Conservation (phyloP, 148 eudicot genomes). For the Heliosperma pusillum region DNA sequence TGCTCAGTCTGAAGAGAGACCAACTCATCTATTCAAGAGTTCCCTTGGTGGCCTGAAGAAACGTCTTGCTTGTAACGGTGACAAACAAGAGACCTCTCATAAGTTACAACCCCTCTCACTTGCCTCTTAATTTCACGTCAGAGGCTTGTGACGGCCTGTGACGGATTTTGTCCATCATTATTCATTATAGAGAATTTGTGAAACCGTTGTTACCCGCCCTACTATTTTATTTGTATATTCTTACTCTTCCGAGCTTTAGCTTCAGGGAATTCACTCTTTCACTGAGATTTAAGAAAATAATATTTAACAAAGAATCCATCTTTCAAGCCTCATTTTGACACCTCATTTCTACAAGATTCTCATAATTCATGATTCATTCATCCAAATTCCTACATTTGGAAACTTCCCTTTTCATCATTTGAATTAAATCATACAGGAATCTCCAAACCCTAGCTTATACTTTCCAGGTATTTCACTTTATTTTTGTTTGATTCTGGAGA, state of each 20-base stretch:
- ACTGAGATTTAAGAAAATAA: neutral
- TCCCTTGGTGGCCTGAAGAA: too few relatives aligned
- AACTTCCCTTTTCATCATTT: neutral
- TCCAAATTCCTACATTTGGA: neutral
- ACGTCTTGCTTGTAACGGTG: too few relatives aligned
- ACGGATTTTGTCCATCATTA: too few relatives aligned
- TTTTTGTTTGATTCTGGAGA: slow-evolving; percentile 6
- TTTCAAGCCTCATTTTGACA: neutral
- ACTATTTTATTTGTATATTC: neutral
- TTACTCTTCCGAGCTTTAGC: neutral
- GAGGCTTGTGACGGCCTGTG: too few relatives aligned
- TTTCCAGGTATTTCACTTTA: neutral
- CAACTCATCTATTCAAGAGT: too few relatives aligned
- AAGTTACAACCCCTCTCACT: too few relatives aligned
- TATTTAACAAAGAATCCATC: neutral
- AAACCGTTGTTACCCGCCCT: neutral
- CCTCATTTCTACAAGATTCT: neutral
- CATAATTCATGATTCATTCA: neutral
- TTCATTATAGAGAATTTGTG: too few relatives aligned
- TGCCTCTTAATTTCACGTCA: too few relatives aligned
- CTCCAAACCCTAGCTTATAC: slow-evolving; percentile 18
- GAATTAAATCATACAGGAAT: neutral
- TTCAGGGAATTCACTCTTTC: neutral
- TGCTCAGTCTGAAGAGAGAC: too few relatives aligned
- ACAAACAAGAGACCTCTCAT: too few relatives aligned